A percentile compares a stretch with the other conserved stretches of the same genome.
Conservation (phyloP, 305 asterid genomes). For the Galium porrigens region DNA sequence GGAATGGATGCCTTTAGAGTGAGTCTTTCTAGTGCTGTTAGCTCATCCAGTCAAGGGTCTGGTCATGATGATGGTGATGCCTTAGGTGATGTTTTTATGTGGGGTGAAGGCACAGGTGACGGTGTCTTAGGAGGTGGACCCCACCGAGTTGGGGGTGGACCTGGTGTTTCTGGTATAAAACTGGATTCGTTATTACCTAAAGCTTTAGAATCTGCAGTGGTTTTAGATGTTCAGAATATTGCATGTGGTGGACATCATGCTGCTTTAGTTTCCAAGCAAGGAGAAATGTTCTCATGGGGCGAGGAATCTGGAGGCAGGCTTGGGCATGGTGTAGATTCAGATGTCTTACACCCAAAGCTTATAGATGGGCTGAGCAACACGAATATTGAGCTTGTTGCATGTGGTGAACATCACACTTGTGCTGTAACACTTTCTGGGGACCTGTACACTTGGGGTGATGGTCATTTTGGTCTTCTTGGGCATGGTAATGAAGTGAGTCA, state of each 20-base stretch:
- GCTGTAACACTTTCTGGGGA: conserved; percentile 85
- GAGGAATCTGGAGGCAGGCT: conserved; percentile 86
- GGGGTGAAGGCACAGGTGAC: conserved; percentile 85
- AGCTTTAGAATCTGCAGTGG: conserved; percentile 74
- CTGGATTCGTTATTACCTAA: conserved; percentile 63
- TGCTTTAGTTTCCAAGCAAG: conserved; percentile 68
- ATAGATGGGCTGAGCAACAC: conserved; percentile 50
- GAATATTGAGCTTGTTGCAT: conserved; percentile 70
- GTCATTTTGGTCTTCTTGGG: conserved; percentile 74
- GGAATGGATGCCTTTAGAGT: conserved; percentile 78
- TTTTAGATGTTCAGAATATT: conserved; percentile 69
- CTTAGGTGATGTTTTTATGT: conserved; percentile 72
- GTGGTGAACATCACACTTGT: conserved; percentile 75
- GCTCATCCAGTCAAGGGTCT: conserved; percentile 90
- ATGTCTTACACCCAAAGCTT: conserved; percentile 70
- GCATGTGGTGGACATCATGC: conserved; percentile 79
- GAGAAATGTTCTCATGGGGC: conserved; percentile 83
- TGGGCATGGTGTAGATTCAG: conserved; percentile 88
- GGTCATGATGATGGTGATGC: conserved; percentile 87
- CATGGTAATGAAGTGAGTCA: conserved; percentile 84
- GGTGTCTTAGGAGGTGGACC: conserved; percentile 65
- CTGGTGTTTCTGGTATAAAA: conserved; percentile 35
- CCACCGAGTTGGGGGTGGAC: conserved; percentile 40
- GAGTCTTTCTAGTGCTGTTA: conserved; percentile 88
- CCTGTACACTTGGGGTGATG: conserved; percentile 89